These are phyloP conservation scores for Stygiomarasmius scandens DNA, from an alignment of 1,284 basidiomycete species.

Conservation along the genomic window DNA sequence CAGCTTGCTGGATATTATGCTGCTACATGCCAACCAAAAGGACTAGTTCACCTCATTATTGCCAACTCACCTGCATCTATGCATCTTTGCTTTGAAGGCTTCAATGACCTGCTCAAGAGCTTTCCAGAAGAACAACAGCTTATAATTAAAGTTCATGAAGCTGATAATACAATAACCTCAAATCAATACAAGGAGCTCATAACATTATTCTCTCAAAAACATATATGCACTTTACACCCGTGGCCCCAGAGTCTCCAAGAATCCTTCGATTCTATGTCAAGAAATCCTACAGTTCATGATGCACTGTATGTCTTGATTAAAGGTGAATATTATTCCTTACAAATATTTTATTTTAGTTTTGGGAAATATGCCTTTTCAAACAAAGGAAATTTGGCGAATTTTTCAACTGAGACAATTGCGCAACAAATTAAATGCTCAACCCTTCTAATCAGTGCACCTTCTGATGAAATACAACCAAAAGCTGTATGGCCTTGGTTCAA, in stretches of 20 bases:
- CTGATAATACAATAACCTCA: conserved; percentile 40
- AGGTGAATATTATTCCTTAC: no score
- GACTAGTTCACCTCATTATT: conserved; percentile 38
- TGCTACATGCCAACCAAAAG: conserved; percentile 30
- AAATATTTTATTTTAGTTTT: conserved; percentile 6
- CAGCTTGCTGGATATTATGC: conserved; percentile 42
- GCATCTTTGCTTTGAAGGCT: conserved; percentile 33
- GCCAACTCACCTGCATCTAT: conserved; percentile 38
- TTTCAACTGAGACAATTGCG: conserved; percentile 32
- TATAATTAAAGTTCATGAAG: conserved; percentile 43
- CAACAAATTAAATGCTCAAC: conserved; percentile 34
- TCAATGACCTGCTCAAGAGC: conserved; percentile 25
- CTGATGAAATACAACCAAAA: no score
- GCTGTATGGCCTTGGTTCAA: no score
- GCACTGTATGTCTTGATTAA: conserved; percentile 23
- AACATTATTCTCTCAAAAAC: conserved; percentile 39
- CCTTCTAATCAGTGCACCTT: conserved; percentile 35
- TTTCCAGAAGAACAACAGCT: conserved; percentile 42
- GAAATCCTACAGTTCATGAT: conserved; percentile 45
- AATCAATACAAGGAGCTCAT: conserved; percentile 46
- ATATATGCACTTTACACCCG: conserved; percentile 45
- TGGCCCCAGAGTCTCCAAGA: conserved; percentile 35
- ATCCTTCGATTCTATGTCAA: conserved; percentile 23
- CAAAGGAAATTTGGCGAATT: conserved; percentile 33
- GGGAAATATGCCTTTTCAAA: conserved; percentile 33